phyloP scores from a whole-genome alignment of 2,329 filamentous ascomycete species.

The Claviceps monticola region DNA sequence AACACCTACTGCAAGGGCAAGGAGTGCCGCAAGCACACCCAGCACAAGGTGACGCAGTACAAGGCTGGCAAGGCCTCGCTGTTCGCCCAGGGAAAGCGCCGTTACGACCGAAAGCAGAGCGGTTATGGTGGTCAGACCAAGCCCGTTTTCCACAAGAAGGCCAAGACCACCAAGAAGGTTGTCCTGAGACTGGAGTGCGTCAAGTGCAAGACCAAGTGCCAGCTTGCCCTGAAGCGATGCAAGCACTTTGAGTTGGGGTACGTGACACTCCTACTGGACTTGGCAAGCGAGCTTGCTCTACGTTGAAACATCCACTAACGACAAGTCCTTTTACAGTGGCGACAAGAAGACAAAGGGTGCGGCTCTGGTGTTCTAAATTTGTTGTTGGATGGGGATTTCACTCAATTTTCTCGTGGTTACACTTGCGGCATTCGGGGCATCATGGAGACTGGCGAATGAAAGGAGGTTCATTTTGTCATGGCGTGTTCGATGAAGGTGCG shows the following conservation, averaged over 20 bases:
- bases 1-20: constrained; percentile 97
- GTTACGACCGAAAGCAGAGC: constrained; percentile 98
- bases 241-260: constrained; percentile 99
- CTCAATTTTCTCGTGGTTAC: constrained; percentile 28
- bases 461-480: constrained; percentile 29
- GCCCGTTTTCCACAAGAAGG: constrained; percentile 99
- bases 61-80: constrained; percentile 93
- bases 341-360: constrained; percentile 99
- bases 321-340: constrained; percentile 47
- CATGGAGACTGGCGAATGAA: constrained; percentile 33
- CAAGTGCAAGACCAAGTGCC: constrained; percentile 93
- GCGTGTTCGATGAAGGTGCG: constrained; percentile 1
- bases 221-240: constrained; percentile 98
- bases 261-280: constrained; percentile 23
- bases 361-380: constrained; percentile 93
- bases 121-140: constrained; percentile 99
- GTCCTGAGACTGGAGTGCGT: constrained; percentile 97
- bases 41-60: constrained; percentile 93
- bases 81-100: constrained; percentile 97
- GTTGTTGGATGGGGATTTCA: constrained; percentile 28
- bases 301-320: constrained; percentile 1
- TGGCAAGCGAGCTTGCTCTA: background rate
- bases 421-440: constrained; percentile 31
- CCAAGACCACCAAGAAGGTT: constrained; percentile 99
- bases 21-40: constrained; percentile 83